Conservation (phyloP, 106 monocot species). For the Triglochin maritima region DNA sequence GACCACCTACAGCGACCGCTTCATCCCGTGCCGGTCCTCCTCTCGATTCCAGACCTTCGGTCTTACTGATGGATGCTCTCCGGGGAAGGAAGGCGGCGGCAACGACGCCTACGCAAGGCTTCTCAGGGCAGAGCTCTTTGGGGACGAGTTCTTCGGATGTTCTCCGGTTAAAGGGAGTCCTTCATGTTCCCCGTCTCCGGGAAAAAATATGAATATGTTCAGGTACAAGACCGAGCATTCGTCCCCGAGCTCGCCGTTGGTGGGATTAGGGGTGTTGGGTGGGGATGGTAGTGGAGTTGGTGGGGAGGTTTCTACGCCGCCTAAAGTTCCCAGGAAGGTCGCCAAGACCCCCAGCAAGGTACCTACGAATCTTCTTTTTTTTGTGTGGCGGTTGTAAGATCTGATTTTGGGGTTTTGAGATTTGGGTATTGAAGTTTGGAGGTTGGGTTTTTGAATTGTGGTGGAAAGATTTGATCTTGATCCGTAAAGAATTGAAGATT, state of each 20-base stretch:
- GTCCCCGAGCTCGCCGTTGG: constrained; percentile 55
- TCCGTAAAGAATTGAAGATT: no score
- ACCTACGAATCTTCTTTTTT: not conserved
- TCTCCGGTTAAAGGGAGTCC: constrained; percentile 32
- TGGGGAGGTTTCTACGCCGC: constrained; percentile 22
- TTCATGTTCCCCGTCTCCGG: constrained; percentile 44
- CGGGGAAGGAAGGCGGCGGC: constrained; percentile 56
- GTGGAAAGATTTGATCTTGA: constrained; percentile 21
- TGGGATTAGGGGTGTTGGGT: not conserved
- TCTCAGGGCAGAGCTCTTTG: constrained; percentile 77
- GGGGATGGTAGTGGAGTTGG: not conserved
- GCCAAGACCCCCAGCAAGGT: constrained; percentile 26
- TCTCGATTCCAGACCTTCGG: constrained; percentile 73
- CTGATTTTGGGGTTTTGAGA: not conserved
- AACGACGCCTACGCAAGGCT: constrained; percentile 67
- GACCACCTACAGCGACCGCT: constrained; percentile 83
- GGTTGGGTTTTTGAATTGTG: constrained; percentile 11
- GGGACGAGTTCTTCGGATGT: constrained; percentile 26
- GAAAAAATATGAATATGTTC: constrained; percentile 79
- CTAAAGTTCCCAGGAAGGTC: constrained; percentile 24
- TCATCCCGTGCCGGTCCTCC: constrained; percentile 88
- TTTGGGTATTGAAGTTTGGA: not conserved
- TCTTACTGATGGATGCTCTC: constrained; percentile 50
- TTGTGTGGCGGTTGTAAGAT: not conserved
- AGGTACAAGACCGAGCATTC: constrained; percentile 88